Evolutionary conservation across 164 flowering plant species (phyloP).

Genomic region (Tetrastigma voinierianum): DNA sequence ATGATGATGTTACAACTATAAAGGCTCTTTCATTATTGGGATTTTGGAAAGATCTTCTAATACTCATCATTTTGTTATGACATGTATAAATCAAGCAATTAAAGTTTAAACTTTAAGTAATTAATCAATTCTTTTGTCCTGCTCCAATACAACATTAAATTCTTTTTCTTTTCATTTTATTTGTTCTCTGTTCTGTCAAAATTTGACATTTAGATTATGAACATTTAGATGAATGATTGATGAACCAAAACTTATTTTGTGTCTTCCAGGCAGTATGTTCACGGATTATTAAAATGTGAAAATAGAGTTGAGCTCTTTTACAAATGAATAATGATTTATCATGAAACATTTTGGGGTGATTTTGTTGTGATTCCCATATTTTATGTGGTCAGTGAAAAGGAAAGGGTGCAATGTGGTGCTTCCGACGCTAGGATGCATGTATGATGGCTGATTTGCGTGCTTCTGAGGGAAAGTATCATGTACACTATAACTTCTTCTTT

Average conservation of each 20-base stretch:
- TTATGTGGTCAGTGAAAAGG: slow-evolving; percentile 71
- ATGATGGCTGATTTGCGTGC: slow-evolving; percentile 79
- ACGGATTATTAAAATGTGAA: background rate
- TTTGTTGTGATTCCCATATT: slow-evolving; percentile 7
- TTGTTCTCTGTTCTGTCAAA: no score
- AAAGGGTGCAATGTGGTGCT: slow-evolving; percentile 73
- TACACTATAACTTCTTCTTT: slow-evolving; percentile 81
- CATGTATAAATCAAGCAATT: no score
- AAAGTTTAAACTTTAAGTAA: no score
- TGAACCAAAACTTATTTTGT: background rate
- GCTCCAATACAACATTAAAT: no score
- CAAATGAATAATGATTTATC: background rate
- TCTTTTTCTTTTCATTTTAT: no score
- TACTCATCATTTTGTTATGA: no score
- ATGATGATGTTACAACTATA: no score
- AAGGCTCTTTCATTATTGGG: no score
- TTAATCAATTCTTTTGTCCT: no score
- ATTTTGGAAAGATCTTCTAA: no score
- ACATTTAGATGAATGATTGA: background rate
- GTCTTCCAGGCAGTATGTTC: background rate
- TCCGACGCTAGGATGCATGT: slow-evolving; percentile 82
- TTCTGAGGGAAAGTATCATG: slow-evolving; percentile 67
- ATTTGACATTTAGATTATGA: no score
- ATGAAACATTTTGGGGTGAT: background rate
- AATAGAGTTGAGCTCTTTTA: background rate